Evolutionary conservation across 2,329 filamentous ascomycete genomes (phyloP).

Genomic region (Paecilomyces dactylethromorphus): DNA sequence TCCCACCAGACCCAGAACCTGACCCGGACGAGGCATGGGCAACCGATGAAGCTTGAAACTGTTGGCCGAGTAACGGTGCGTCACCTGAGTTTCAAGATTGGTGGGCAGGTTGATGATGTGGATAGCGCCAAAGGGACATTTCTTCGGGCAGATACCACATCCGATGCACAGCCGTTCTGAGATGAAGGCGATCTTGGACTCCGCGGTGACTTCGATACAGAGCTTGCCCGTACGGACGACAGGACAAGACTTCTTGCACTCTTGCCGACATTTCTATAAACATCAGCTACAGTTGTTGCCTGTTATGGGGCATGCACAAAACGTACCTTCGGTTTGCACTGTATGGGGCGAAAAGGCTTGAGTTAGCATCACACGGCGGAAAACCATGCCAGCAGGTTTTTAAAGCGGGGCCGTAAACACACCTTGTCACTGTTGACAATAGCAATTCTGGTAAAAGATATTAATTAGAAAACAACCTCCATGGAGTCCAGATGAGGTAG

Average conservation of each 20-base stretch:
- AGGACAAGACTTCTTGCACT: conserved; percentile 98
- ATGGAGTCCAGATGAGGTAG: neutral
- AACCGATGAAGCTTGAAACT: conserved; percentile 98
- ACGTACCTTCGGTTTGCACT: conserved; percentile 82
- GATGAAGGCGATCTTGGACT: conserved; percentile 95
- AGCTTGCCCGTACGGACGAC: conserved; percentile 96
- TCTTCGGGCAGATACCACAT: conserved; percentile 99
- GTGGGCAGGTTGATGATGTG: conserved; percentile 99
- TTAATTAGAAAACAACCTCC: conserved; percentile 10
- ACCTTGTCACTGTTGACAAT: conserved; percentile 99
- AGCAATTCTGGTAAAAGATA: conserved; percentile 64
- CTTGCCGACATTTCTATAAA: conserved; percentile 87
- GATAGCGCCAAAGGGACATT: conserved; percentile 97
- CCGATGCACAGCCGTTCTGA: conserved; percentile 94
- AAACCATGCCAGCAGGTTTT: conserved; percentile 20
- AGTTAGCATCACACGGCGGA: conserved; percentile 30
- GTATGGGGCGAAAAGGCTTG: conserved; percentile 23
- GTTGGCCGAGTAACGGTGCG: conserved; percentile 97
- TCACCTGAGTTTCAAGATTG: conserved; percentile 96
- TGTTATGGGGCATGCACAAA: neutral
- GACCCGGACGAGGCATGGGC: conserved; percentile 89
- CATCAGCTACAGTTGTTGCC: conserved; percentile 13
- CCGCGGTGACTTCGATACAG: conserved; percentile 85
- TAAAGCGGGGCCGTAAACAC: conserved; percentile 25
- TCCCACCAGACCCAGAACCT: conserved; percentile 92